A percentile compares a stretch with the other conserved stretches of the same genome.
phyloP scores from a whole-genome alignment of 2,329 filamentous ascomycete species.

The Fusarium buxicola region DNA sequence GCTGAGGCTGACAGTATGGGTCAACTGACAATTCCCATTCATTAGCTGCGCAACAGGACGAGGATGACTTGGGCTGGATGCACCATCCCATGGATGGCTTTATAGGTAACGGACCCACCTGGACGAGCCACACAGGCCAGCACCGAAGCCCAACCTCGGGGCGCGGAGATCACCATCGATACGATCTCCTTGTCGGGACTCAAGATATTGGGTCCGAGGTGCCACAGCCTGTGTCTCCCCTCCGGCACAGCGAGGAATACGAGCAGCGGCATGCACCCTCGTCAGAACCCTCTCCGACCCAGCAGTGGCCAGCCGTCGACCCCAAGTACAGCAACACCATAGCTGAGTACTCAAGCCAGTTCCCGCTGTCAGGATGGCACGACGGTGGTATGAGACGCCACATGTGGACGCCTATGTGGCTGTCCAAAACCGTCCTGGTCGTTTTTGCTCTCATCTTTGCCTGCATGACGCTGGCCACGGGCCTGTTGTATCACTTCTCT shows the following conservation, averaged over 20 bases:
- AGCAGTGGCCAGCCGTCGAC: not conserved
- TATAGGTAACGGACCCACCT: constrained; percentile 10
- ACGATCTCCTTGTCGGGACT: constrained; percentile 20
- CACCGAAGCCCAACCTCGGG: constrained; percentile 20
- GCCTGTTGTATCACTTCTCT: constrained; percentile 38
- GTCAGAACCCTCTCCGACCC: constrained; percentile 6
- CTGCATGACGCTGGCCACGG: constrained; percentile 37
- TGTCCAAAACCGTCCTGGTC: constrained; percentile 33
- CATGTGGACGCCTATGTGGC: constrained; percentile 40
- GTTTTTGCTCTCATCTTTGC: constrained; percentile 34
- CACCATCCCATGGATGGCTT: constrained; percentile 8
- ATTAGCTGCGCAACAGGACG: constrained; percentile 20
- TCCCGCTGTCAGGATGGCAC: constrained; percentile 4
- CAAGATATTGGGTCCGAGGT: constrained; percentile 9
- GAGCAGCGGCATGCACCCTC: constrained; percentile 4
- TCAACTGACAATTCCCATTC: not conserved
- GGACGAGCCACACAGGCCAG: constrained; percentile 7
- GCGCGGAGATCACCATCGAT: constrained; percentile 24
- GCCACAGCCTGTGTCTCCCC: constrained; percentile 10
- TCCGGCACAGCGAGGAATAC: constrained; percentile 24
- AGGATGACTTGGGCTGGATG: constrained; percentile 21
- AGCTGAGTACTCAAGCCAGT: constrained; percentile 2
- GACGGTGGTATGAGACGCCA: constrained; percentile 12
- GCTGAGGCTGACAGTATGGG: not conserved
- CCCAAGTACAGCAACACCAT: constrained; percentile 12